Conservation (phyloP, 371 early-diverging fungal genomes). For the Syncephalastrum racemosum region DNA sequence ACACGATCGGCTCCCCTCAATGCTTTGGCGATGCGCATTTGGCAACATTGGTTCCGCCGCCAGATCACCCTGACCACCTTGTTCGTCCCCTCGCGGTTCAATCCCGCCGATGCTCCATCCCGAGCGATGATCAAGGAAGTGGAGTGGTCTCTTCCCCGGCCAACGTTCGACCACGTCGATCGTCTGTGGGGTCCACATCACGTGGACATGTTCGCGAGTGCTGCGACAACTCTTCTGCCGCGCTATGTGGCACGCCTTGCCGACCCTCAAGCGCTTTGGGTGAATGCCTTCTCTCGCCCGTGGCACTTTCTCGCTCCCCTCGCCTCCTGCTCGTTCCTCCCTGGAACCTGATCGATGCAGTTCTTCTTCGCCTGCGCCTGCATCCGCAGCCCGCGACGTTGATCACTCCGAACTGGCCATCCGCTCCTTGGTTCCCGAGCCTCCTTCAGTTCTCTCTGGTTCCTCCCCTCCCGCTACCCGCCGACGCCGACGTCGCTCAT, state of each 20-base stretch:
- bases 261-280: constrained; percentile 13
- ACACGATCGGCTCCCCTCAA: constrained; percentile 18
- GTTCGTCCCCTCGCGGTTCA: constrained; percentile 25
- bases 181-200: constrained; percentile 23
- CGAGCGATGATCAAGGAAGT: constrained; percentile 15
- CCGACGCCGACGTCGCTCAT: not conserved
- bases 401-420: constrained; percentile 23
- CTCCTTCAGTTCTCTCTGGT: not conserved
- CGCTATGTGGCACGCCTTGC: constrained; percentile 10
- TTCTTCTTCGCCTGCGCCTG: constrained; percentile 1
- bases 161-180: constrained; percentile 16
- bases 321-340: constrained; percentile 9
- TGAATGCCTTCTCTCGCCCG: constrained; percentile 7
- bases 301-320: constrained; percentile 6
- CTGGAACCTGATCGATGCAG: constrained; percentile 13
- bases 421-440: constrained; percentile 21
- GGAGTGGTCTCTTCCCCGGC: constrained; percentile 21
- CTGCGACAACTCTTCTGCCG: constrained; percentile 3
- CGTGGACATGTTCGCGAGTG: constrained; percentile 18
- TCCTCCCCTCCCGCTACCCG: constrained; percentile 2
- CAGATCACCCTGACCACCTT: constrained; percentile 16
- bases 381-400: constrained; percentile 12
- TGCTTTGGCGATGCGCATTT: constrained; percentile 13
- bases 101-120: constrained; percentile 25
- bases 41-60: constrained; percentile 19